These are phyloP conservation scores for Piper betle DNA, from an alignment of 164 flowering plant genomes.

Conservation along the genomic window DNA sequence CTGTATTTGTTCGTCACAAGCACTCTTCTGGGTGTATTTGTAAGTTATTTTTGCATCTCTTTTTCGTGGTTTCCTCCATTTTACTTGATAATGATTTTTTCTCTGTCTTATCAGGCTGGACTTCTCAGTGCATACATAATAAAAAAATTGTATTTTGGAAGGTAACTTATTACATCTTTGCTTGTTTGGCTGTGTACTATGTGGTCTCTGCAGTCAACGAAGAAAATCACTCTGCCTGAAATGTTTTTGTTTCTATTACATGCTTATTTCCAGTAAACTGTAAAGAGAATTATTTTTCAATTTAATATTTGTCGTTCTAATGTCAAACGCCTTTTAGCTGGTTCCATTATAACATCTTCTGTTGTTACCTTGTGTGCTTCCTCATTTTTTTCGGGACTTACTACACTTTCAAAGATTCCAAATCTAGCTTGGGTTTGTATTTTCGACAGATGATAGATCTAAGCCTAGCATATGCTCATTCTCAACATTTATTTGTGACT, in stretches of 20 bases:
- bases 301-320: not conserved
- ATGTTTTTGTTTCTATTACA: not conserved
- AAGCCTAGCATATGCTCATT: too few species aligned
- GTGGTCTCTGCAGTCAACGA: not conserved
- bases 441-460: not conserved
- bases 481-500: too few species aligned
- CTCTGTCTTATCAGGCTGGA: slow-evolving; percentile 54
- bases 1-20: slow-evolving; percentile 58
- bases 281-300: too few species aligned
- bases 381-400: too few species aligned
- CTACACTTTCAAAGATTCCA: too few species aligned
- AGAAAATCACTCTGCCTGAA: too few species aligned
- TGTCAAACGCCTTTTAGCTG: not conserved
- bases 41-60: slow-evolving; percentile 21
- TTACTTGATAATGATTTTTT: not conserved
- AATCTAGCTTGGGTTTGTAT: not conserved
- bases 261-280: not conserved
- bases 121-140: slow-evolving; percentile 79
- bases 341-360: too few species aligned
- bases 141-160: slow-evolving; percentile 47
- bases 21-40: slow-evolving; percentile 70
- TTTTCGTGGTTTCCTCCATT: slow-evolving; percentile 9
- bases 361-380: too few species aligned
- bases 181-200: not conserved
- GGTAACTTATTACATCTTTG: slow-evolving; percentile 8